Conservation (phyloP, 2,329 filamentous ascomycete genomes). For the Aspergillus terreus region DNA sequence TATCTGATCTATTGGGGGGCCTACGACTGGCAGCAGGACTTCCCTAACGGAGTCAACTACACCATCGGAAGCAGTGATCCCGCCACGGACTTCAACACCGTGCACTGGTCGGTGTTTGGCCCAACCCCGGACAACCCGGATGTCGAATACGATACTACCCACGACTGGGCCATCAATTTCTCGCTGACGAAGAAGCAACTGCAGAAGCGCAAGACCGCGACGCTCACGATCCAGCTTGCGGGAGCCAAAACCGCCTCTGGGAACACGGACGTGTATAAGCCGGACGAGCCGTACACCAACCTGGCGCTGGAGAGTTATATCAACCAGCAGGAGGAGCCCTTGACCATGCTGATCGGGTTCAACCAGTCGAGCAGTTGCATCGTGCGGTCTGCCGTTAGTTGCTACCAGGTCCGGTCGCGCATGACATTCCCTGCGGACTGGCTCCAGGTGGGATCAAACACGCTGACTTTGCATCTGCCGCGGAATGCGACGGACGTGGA, state of each 20-base stretch:
- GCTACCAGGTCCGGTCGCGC: slow-evolving; percentile 60
- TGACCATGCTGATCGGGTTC: slow-evolving; percentile 38
- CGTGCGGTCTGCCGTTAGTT: slow-evolving; percentile 57
- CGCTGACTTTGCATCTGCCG: slow-evolving; percentile 56
- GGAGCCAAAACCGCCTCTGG: slow-evolving; percentile 60
- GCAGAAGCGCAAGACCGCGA: slow-evolving; percentile 45
- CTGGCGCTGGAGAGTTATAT: slow-evolving; percentile 50
- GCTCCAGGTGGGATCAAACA: slow-evolving; percentile 52
- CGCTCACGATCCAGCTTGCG: slow-evolving; percentile 61
- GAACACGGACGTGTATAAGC: slow-evolving; percentile 58
- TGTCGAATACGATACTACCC: slow-evolving; percentile 39
- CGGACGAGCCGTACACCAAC: slow-evolving; percentile 51
- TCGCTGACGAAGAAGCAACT: slow-evolving; percentile 45
- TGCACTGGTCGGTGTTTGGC: slow-evolving; percentile 64
- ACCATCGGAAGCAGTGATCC: slow-evolving; percentile 52
- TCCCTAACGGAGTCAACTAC: slow-evolving; percentile 57
- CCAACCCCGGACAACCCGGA: slow-evolving; percentile 34
- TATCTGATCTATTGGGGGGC: slow-evolving; percentile 60
- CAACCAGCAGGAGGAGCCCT: slow-evolving; percentile 38
- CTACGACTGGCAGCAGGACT: slow-evolving; percentile 59
- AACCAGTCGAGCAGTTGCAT: slow-evolving; percentile 59
- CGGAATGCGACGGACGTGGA: slow-evolving; percentile 58
- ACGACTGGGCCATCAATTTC: slow-evolving; percentile 60
- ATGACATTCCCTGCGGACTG: slow-evolving; percentile 53
- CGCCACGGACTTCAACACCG: slow-evolving; percentile 56